These are phyloP conservation scores for Cryptococcus wingfieldii DNA, from an alignment of 1,284 basidiomycete species.

Conservation along the genomic window DNA sequence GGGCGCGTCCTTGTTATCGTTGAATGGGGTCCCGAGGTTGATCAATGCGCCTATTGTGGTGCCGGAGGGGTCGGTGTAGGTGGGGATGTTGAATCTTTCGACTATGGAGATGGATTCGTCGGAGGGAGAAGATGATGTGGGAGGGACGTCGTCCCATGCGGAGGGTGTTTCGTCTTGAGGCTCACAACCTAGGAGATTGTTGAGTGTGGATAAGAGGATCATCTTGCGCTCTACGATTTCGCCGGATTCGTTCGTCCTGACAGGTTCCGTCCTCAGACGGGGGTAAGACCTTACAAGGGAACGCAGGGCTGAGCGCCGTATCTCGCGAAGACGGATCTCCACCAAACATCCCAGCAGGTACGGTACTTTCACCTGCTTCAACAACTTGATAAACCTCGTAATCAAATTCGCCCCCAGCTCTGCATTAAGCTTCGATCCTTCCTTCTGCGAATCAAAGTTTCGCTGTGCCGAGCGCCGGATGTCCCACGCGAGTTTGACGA, in stretches of 20 bases:
- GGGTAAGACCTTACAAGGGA: constrained; percentile 52
- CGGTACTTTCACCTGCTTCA: constrained; percentile 44
- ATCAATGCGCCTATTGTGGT: constrained; percentile 50
- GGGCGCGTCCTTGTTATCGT: constrained; percentile 59
- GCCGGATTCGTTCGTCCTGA: constrained; percentile 31
- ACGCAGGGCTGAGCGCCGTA: constrained; percentile 53
- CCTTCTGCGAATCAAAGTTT: constrained; percentile 59
- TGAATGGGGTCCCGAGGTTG: constrained; percentile 59
- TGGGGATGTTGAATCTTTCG: constrained; percentile 39
- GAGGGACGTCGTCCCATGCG: constrained; percentile 43
- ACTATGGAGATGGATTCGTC: constrained; percentile 33
- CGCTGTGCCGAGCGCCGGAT: constrained; percentile 76
- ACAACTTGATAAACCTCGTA: constrained; percentile 55
- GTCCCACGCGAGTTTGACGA: constrained; percentile 73
- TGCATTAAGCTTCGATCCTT: constrained; percentile 52
- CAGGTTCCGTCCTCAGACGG: constrained; percentile 41
- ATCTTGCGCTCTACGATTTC: constrained; percentile 38
- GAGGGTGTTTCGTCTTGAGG: constrained; percentile 44
- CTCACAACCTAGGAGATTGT: constrained; percentile 50
- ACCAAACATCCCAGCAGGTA: constrained; percentile 55
- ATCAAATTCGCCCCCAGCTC: constrained; percentile 57
- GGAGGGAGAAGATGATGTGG: constrained; percentile 21
- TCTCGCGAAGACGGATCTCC: constrained; percentile 53
- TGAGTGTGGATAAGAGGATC: constrained; percentile 35
- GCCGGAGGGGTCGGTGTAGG: constrained; percentile 35